Conservation (phyloP, 106 monocot genomes). For the Iris macrosiphon region DNA sequence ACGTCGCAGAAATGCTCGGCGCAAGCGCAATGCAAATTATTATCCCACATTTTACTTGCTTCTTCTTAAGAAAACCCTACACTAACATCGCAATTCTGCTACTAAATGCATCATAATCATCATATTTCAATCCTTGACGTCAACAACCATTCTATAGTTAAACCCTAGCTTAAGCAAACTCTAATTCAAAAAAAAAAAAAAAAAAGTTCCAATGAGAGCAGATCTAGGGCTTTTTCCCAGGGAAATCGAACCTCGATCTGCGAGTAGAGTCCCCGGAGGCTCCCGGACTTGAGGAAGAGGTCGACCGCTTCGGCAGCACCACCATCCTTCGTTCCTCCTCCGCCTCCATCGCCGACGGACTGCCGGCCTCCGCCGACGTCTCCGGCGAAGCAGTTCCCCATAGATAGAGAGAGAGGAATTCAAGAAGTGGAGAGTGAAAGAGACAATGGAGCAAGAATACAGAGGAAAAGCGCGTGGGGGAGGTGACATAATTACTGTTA, state of each 20-base stretch:
- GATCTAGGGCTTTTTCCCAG: not conserved
- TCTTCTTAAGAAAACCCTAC: too few relatives aligned
- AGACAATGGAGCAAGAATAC: too few relatives aligned
- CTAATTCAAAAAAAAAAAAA: too few relatives aligned
- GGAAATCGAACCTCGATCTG: constrained; percentile 66
- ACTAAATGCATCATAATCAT: too few relatives aligned
- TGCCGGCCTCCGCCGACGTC: constrained; percentile 27
- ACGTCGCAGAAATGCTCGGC: too few relatives aligned
- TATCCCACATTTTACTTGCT: too few relatives aligned
- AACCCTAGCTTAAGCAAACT: too few relatives aligned
- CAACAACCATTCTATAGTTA: too few relatives aligned
- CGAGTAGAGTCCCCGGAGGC: constrained; percentile 25
- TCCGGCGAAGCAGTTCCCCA: constrained; percentile 77
- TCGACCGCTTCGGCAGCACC: constrained; percentile 46
- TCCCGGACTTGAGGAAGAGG: constrained; percentile 63
- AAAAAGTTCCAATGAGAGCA: not conserved
- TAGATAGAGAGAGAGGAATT: constrained; percentile 8
- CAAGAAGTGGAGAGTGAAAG: too few relatives aligned
- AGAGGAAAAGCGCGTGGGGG: not conserved
- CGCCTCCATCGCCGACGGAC: constrained; percentile 29
- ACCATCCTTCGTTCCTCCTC: constrained; percentile 8
- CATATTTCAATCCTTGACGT: too few relatives aligned
- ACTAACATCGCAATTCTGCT: too few relatives aligned
- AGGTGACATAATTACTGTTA: not conserved
- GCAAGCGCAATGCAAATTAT: too few relatives aligned